phyloP scores from a whole-genome alignment of 805 yeast species.

The Saccharomycopsis oosterbeekiorum region DNA sequence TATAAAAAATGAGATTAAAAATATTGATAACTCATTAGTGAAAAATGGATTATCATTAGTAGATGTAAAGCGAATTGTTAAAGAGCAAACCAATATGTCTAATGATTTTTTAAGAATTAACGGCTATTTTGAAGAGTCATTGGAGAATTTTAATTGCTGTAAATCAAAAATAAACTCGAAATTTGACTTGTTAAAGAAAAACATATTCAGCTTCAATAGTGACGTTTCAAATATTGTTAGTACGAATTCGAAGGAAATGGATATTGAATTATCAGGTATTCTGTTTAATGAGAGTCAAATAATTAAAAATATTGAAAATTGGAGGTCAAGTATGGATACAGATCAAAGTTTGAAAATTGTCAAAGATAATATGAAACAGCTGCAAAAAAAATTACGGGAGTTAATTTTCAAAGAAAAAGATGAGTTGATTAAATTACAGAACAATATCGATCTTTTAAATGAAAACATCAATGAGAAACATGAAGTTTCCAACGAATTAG shows the following conservation, averaged over 20 bases:
- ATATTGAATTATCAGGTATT: conserved; percentile 25
- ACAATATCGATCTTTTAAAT: conserved; percentile 43
- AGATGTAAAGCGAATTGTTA: conserved; percentile 15
- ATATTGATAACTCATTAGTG: conserved; percentile 33
- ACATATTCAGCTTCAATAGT: conserved; percentile 7
- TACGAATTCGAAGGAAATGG: conserved; percentile 18
- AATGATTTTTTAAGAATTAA: neutral
- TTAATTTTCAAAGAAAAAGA: conserved; percentile 47
- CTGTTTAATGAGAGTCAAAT: conserved; percentile 31
- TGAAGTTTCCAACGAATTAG: conserved; percentile 47
- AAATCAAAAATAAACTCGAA: conserved; percentile 40
- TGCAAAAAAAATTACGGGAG: conserved; percentile 28
- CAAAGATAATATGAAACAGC: conserved; percentile 20
- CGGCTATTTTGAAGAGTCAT: conserved; percentile 33
- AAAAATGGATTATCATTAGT: conserved; percentile 36
- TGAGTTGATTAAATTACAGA: conserved; percentile 47
- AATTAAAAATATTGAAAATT: neutral
- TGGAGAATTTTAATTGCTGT: conserved; percentile 33
- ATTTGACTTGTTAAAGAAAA: conserved; percentile 27
- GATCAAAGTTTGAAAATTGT: conserved; percentile 29
- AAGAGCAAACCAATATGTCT: conserved; percentile 6
- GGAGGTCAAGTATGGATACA: conserved; percentile 27
- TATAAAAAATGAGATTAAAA: conserved; percentile 32
- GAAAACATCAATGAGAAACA: conserved; percentile 48
- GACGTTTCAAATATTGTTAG: conserved; percentile 4